Evolutionary conservation across 257 asterid species (phyloP).

Genomic region (Solanum sejunctum): DNA sequence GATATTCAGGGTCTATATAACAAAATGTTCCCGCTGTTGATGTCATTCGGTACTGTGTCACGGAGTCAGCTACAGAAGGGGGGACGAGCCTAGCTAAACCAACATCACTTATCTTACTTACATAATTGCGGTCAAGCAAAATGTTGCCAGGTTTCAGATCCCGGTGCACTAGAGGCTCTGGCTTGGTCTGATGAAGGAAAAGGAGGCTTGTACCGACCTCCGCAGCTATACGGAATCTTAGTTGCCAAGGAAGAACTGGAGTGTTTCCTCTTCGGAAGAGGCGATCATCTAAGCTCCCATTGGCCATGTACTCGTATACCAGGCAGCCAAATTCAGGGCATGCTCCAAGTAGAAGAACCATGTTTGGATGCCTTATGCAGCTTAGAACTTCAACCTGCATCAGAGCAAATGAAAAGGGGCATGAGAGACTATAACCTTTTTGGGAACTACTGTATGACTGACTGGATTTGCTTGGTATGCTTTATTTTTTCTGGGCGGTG

Average conservation of each 20-base stretch:
- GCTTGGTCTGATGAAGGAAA: slow-evolving; percentile 90
- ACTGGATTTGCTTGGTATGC: neutral
- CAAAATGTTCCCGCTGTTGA: slow-evolving; percentile 94
- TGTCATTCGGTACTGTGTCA: slow-evolving; percentile 88
- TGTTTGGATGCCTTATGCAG: slow-evolving; percentile 88
- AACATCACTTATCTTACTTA: slow-evolving; percentile 87
- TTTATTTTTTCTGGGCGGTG: too few species aligned
- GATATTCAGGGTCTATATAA: slow-evolving; percentile 90
- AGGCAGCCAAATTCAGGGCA: slow-evolving; percentile 96
- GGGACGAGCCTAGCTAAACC: slow-evolving; percentile 94
- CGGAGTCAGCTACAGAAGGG: slow-evolving; percentile 75
- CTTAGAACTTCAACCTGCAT: slow-evolving; percentile 84
- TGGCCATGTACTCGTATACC: slow-evolving; percentile 84
- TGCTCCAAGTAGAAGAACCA: slow-evolving; percentile 97
- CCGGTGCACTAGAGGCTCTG: slow-evolving; percentile 88
- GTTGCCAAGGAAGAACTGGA: slow-evolving; percentile 75
- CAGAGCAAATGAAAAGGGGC: neutral
- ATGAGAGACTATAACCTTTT: neutral
- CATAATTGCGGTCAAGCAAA: slow-evolving; percentile 75
- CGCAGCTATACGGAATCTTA: slow-evolving; percentile 76
- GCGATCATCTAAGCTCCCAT: slow-evolving; percentile 86
- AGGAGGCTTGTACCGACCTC: slow-evolving; percentile 84
- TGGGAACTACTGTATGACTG: neutral
- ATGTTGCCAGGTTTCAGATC: slow-evolving; percentile 86
- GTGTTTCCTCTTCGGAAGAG: slow-evolving; percentile 51